These are phyloP conservation scores for Hymenoscyphus salicellus DNA, from an alignment of 2,329 filamentous ascomycete species.

Conservation along the genomic window DNA sequence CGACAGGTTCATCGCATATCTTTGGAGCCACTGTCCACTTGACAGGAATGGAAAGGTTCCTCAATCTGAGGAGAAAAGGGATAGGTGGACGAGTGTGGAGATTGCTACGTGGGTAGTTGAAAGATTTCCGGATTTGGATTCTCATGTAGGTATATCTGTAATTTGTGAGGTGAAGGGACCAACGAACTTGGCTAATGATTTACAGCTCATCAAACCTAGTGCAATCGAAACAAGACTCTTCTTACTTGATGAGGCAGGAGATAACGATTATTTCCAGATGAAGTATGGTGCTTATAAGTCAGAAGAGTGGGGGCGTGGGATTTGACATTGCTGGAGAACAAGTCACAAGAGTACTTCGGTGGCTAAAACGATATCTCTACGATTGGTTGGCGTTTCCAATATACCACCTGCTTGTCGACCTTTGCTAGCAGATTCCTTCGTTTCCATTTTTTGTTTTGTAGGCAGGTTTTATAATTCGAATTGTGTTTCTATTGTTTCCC, in stretches of 20 bases:
- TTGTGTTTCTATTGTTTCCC: background rate
- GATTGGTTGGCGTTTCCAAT: background rate
- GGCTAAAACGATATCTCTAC: background rate
- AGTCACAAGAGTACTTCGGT: background rate
- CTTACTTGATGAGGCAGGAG: conserved; percentile 24
- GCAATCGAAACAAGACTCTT: conserved; percentile 27
- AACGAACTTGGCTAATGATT: background rate
- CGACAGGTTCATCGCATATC: conserved; percentile 32
- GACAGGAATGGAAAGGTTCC: conserved; percentile 23
- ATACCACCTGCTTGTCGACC: background rate
- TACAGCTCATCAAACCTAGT: conserved; percentile 19
- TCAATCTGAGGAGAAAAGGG: conserved; percentile 21
- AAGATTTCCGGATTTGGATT: conserved; percentile 24
- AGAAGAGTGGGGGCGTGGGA: conserved; percentile 24
- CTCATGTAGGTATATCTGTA: conserved; percentile 22
- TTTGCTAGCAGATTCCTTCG: too few species aligned
- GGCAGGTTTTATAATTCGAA: background rate
- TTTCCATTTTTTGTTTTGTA: background rate
- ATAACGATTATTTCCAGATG: conserved; percentile 30
- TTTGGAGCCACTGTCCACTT: conserved; percentile 30
- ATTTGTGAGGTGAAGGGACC: too few species aligned
- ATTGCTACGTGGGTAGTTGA: conserved; percentile 22
- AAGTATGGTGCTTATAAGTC: conserved; percentile 27
- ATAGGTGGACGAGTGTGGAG: conserved; percentile 25
- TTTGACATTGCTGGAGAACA: background rate